A percentile compares a stretch with the other conserved stretches of the same genome.
These are phyloP conservation scores for Collariella sp. DNA, from an alignment of 495 filamentous ascomycete species.

Conservation along the genomic window DNA sequence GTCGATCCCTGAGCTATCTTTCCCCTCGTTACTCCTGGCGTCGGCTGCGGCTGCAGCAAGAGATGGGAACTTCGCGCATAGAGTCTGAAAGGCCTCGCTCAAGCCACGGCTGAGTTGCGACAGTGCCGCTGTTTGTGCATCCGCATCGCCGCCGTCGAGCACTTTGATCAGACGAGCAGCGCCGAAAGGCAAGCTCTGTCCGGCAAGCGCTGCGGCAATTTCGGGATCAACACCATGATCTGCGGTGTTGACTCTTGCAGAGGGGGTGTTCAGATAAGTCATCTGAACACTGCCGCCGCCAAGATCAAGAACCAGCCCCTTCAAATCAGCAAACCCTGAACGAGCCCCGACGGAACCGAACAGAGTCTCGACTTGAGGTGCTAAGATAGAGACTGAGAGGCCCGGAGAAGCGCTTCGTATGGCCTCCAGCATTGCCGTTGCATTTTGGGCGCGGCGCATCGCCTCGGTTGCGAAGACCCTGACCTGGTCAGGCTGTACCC, in stretches of 20 bases:
- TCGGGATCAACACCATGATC: conserved; percentile 40
- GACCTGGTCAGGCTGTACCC: conserved; percentile 54
- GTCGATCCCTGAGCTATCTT: conserved; percentile 50
- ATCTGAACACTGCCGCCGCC: conserved; percentile 89
- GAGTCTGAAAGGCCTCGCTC: conserved; percentile 50
- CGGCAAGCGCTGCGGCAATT: conserved; percentile 37
- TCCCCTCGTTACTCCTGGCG: conserved; percentile 37
- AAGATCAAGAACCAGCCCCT: conserved; percentile 75
- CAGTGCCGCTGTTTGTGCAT: conserved; percentile 41
- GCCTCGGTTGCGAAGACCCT: conserved; percentile 82
- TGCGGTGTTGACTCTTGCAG: conserved; percentile 29
- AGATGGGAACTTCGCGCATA: conserved; percentile 47
- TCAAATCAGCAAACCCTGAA: conserved; percentile 53
- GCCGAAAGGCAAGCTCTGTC: conserved; percentile 67
- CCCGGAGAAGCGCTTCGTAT: conserved; percentile 52
- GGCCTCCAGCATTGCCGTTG: conserved; percentile 51
- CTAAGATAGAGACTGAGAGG: conserved; percentile 60
- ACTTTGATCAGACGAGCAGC: conserved; percentile 69
- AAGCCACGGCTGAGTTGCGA: conserved; percentile 52
- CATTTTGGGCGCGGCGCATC: conserved; percentile 72
- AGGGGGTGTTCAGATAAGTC: conserved; percentile 65
- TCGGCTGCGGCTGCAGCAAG: conserved; percentile 40
- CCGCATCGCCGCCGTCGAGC: conserved; percentile 38
- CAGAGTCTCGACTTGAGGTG: conserved; percentile 71
- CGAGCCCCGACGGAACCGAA: conserved; percentile 78